Evolutionary conservation across 2,329 filamentous ascomycete genomes (phyloP), one percentile per base, ranked within the genome.

Genomic region (Penicillium rolfsii): DNA sequence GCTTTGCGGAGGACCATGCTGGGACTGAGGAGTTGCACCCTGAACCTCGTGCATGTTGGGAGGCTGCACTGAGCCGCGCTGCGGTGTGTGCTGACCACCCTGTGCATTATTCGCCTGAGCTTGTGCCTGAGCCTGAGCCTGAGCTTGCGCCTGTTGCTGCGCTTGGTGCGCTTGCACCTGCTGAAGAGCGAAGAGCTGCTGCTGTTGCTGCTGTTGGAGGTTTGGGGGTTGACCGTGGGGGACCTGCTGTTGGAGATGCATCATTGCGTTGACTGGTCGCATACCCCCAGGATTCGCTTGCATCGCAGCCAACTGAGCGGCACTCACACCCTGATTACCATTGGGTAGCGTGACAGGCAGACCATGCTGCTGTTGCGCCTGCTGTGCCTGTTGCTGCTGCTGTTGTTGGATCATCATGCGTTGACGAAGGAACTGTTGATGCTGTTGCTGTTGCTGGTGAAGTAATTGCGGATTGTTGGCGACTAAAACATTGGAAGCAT

Each of bases 391-490:
- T 28, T 74, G 74, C 0, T 73, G 67, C 6, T 77, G 71, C 7
- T 74, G 71, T 12, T 75, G 68, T 36, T 61, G 61, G 16, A 63
- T 59, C 59, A 65, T 55, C 63, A 63, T 59, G 19, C 57, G 63
- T 40, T 61, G 63, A 16, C 58, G 63, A 33, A 63, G 59, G 19
- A 53, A 58, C 16, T 61, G 59, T 8, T 72, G 68, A 46, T 68
- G 73, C 55, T 65, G 68, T 11, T 74, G 73, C 5, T 54, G 52
- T 26, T 74, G 74, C 53, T 83, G 30, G 30, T 33, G 81, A 52
- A 80, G 67, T 62, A 83, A 74, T 66, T 83, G 79, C 26, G 77
- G 77, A 57, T 80, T 80, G 56, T 75, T 76, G 30, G 75, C 67
- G 60, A 77, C 76, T 78, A 22, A 22, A 22, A 67, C 7, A 60